Base-by-base conservation (phyloP, 495 filamentous ascomycete species). In the Melanomma pulvis-pyrius region DNA sequence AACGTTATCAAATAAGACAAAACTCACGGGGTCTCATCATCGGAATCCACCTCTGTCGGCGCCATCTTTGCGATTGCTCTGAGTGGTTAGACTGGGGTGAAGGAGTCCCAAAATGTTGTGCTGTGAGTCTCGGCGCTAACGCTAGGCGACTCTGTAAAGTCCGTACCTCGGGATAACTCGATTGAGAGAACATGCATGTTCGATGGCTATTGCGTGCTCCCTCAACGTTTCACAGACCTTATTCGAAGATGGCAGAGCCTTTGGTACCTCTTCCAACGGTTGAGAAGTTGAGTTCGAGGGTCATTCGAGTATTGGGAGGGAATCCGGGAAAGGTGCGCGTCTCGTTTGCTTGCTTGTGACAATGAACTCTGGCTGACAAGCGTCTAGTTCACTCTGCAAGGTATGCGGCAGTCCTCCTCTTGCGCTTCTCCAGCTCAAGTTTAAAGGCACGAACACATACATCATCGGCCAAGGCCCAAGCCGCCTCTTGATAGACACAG, bases 391-490 rank as follows among this genome's bases (percentile, higher is more conserved):
- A 75, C 75, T 1, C 72, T 79, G 7, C 78, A 79, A 73, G 74
- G 74, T 76, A 56, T 17, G 58, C 41, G 13, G 12, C 24, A 25
- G 15, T 5, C 21, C 5, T 21, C 22, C 21, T 34, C 3, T 24
- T 19, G 17, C 19, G 4, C 8, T 8, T 15, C 30, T 13, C 4
- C 9, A 26, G 15, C 65, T 68, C 17, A 68, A 7, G 3, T 3
- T 19, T n/a, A 6, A 52, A 76, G 78, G 78, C 47, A 79, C 78
- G 41, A 79, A 79, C 60, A 79, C 77, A 12, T 79, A 79, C 61
- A 73, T 79, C 53, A 50, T 79, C 63, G 78, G 78, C 36, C 39
- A 51, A 4, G 75, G 75, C 12, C 57, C 71, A 17, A 59, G 59
- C 0, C 73, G 75, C 6, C 55, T 79, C 56, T 66, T 79, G 39